These are phyloP conservation scores for Diophrys sp. DNA, from an alignment of 73 alveolate genomes.

Conservation along the genomic window DNA sequence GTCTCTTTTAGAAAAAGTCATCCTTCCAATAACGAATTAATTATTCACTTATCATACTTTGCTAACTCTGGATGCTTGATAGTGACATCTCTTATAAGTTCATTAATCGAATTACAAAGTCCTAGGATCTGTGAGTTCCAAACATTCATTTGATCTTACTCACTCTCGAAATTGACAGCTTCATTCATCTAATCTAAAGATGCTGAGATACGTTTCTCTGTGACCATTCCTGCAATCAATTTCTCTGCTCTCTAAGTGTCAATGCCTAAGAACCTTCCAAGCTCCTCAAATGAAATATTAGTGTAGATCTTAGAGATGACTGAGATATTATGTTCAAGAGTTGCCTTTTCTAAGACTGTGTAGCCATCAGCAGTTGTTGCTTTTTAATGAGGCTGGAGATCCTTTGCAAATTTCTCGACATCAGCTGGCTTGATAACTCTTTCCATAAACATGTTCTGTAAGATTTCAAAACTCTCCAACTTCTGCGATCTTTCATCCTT, in stretches of 20 bases:
- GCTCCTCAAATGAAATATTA: slow-evolving; percentile 71
- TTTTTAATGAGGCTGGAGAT: slow-evolving; percentile 57
- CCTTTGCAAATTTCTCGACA: slow-evolving; percentile 45
- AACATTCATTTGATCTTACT: slow-evolving; percentile 20
- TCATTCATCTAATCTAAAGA: slow-evolving; percentile 50
- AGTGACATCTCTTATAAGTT: slow-evolving; percentile 15
- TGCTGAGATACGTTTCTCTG: slow-evolving; percentile 69
- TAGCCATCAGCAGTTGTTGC: slow-evolving; percentile 51
- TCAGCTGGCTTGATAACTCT: slow-evolving; percentile 54
- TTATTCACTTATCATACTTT: neutral
- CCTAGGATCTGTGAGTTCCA: slow-evolving; percentile 13
- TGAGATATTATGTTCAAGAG: slow-evolving; percentile 67
- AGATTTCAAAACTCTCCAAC: slow-evolving; percentile 56
- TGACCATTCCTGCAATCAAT: slow-evolving; percentile 62
- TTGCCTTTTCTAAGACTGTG: slow-evolving; percentile 68
- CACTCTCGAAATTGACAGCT: slow-evolving; percentile 59
- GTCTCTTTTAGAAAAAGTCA: too few relatives aligned
- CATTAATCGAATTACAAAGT: slow-evolving; percentile 14
- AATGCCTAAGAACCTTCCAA: slow-evolving; percentile 64
- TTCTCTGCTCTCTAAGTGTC: slow-evolving; percentile 54
- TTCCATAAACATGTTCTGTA: slow-evolving; percentile 62
- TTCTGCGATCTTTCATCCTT: slow-evolving; percentile 58
- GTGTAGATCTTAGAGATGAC: slow-evolving; percentile 70
- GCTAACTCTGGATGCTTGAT: slow-evolving; percentile 26
- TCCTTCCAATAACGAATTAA: too few relatives aligned